Base-by-base conservation (phyloP, 495 filamentous ascomycete species). In the Rhizodiscina lignyota region DNA sequence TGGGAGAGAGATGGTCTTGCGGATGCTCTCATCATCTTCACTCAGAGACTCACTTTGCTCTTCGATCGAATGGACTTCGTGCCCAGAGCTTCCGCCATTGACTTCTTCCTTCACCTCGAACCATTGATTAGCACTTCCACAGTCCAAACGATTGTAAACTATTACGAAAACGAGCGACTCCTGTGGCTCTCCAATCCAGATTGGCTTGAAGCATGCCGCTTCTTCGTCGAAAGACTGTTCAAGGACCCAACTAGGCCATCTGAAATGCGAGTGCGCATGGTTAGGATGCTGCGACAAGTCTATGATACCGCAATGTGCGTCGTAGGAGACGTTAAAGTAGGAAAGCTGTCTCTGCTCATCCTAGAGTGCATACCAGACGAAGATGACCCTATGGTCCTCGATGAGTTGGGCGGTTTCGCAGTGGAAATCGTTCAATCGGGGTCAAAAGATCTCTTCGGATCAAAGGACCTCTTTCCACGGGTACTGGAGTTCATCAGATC, bases 121-220 rank as follows among this genome's bases (percentile, higher is more conserved):
- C 52, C 52, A 4, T 62, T 64, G 19, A 57, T 79, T 15, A 69
- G 67, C 4, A 63, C 80, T 43, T 66, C 69, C 2, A 63, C 68
- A 10, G 72, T 67, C 1, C 58, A 62, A 21, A 47, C 70, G 5
- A 55, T 80, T 18, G 61, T 80, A 24, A 62, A 68, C 10, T 61
- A 75, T 41, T 74, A 71, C 39, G 58, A 58, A 20, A 63, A 75
- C 40, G 66, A 70, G 36, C 59, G 70, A 19, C 73, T 73, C 36
- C 82, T 79, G 41, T 77, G 73, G 38, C 83, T 81, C 18, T 81
- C 74, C 3, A 73, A 74, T 48, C 51, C 58, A 11, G 52, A 67
- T 5, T 93, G 82, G 77, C 59, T 76, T 21, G 55, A 58, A 4
- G 75, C 81, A 41, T 67, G 75, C 18, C 64, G 55, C 18, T 56